Conservation (phyloP, 257 asterid genomes). For the Rubia yunnanensis region DNA sequence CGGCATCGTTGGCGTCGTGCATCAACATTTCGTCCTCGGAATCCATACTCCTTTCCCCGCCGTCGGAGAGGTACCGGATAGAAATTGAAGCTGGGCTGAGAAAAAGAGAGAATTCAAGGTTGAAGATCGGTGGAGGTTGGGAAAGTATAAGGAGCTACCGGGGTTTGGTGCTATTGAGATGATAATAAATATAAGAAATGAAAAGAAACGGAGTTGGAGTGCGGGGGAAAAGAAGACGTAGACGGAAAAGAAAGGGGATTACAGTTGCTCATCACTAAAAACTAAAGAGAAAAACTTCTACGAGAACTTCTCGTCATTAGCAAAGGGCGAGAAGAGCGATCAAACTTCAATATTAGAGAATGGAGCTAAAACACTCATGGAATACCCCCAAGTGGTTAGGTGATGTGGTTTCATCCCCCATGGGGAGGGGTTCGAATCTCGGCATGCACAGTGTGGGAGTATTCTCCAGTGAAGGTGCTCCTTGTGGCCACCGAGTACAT, state of each 20-base stretch:
- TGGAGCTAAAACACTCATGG: no score
- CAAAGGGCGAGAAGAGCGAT: no score
- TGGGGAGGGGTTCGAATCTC: no score
- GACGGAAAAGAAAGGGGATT: not conserved
- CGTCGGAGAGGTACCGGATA: not conserved
- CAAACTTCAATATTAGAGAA: no score
- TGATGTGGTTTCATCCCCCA: no score
- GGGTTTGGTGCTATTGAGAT: not conserved
- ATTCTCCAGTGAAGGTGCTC: no score
- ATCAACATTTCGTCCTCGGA: slow-evolving; percentile 66
- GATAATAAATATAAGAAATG: not conserved
- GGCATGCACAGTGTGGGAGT: no score
- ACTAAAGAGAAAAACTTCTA: no score
- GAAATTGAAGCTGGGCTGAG: not conserved
- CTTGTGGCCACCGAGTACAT: no score
- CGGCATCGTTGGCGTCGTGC: slow-evolving; percentile 45
- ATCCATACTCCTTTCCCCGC: slow-evolving; percentile 30
- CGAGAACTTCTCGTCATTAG: no score
- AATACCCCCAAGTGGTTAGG: no score
- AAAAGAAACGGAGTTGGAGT: slow-evolving; percentile 1
- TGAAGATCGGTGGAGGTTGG: not conserved
- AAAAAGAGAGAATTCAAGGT: not conserved
- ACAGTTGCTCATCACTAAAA: not conserved
- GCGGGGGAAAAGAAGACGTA: not conserved
- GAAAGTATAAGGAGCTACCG: not conserved